Evolutionary conservation across 345 rosid genomes (phyloP).

Genomic region (Hypericum perforatum): DNA sequence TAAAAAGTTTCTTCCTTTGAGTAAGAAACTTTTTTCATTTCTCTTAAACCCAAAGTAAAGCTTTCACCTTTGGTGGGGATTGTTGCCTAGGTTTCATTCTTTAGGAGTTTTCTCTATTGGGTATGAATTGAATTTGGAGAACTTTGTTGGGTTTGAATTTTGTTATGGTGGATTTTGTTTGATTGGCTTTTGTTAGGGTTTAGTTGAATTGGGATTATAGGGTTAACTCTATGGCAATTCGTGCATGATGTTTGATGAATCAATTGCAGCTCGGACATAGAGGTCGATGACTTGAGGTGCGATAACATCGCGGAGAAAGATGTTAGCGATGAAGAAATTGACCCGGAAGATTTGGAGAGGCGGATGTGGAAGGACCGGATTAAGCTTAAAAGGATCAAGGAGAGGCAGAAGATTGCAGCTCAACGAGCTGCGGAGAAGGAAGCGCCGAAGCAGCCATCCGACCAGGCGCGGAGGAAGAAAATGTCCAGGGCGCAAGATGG

Average conservation of each 20-base stretch:
- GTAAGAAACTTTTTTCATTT: not conserved
- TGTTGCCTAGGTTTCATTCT: not conserved
- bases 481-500: slow-evolving; percentile 99
- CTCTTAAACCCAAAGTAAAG: no score
- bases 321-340: slow-evolving; percentile 94
- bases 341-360: slow-evolving; percentile 69
- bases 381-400: slow-evolving; percentile 79
- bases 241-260: slow-evolving; percentile 2
- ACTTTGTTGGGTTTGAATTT: no score
- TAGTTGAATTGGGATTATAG: no score
- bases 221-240: not conserved
- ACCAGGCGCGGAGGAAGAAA: slow-evolving; percentile 97
- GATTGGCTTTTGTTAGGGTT: no score
- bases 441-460: slow-evolving; percentile 57
- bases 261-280: slow-evolving; percentile 42
- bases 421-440: slow-evolving; percentile 66
- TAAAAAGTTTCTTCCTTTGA: slow-evolving; percentile 6
- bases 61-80: not conserved
- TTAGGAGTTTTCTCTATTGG: not conserved
- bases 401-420: slow-evolving; percentile 60
- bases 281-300: slow-evolving; percentile 61
- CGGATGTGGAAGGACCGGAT: slow-evolving; percentile 96
- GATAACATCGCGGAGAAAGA: slow-evolving; percentile 82
- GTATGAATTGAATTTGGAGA: not conserved
- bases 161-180: no score